Base-by-base conservation (phyloP, 345 rosid species). In the Euphorbia peplus region DNA sequence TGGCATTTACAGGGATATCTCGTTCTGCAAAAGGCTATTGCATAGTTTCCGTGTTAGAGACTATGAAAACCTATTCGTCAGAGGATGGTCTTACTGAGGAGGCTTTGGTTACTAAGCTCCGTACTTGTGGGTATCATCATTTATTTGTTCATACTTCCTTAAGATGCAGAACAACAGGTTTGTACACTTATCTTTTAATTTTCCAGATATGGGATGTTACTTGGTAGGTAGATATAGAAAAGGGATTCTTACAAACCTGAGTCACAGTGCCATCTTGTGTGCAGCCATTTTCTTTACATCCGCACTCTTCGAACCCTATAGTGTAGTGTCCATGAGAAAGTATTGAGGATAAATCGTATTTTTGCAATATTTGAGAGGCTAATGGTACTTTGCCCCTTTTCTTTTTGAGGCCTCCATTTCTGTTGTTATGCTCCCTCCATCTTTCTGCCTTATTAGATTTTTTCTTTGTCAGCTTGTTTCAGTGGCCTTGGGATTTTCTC, bases 61-160 rank as follows among this genome's bases (percentile, higher is more conserved):
- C 97, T 64, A 89, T 91, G 99, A 91, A 91, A 86, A 86, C 96
- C 61, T 93, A 89, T 81, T 84, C 89, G 22, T 79, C 73, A 68
- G 97, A 91, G 82, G 97, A 93, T 77, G 84, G 97, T 71, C 83
- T 93, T 67, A 89, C 97, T 26, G 99, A 93, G 83, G 99, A 91
- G 79, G 96, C 99, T 29, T 71, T 93, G 70, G 95, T 93, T 73
- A 86, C 89, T 18, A 93, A 93, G 83, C 90, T 93, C 71, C 91
- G 96, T 32, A 89, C 95, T 15, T 86, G 86, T 72, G 90, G 73
- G n/a, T 90, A 82, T 67, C 99, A 93, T 81, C 89, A 93, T 83
- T 82, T 93, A 28, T 93, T 87, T 84, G 85, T 93, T 71, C 95
- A 93, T 79, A 64, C 80, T 39, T 91, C 97, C 1, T 77, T 93